A percentile compares a stretch with the other conserved stretches of the same genome.
phyloP scores from a whole-genome alignment of 805 yeast genomes.

The Candida dajiaensis region DNA sequence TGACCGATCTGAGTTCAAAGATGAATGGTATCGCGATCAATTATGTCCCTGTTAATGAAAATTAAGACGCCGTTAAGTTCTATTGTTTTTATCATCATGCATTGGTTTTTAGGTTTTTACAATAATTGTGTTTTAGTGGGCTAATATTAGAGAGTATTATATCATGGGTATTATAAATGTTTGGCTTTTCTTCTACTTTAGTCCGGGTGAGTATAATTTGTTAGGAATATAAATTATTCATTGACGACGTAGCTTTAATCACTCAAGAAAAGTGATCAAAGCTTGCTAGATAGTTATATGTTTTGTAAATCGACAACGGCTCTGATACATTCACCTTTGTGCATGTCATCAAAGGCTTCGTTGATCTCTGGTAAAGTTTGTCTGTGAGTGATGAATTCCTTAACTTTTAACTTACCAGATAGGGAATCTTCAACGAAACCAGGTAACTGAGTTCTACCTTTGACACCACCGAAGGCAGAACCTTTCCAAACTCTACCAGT shows the following conservation, averaged over 20 bases:
- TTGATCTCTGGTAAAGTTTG: conserved; percentile 74
- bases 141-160: not conserved
- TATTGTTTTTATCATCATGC: not conserved
- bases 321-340: conserved; percentile 88
- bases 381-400: conserved; percentile 92
- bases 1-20: conserved; percentile 16
- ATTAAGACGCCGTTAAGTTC: not conserved
- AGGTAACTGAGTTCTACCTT: conserved; percentile 95
- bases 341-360: conserved; percentile 91
- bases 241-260: too few relatives aligned
- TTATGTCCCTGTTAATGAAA: not conserved
- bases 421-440: conserved; percentile 82
- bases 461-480: conserved; percentile 99
- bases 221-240: too few relatives aligned
- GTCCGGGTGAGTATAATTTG: not conserved
- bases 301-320: conserved; percentile 60
- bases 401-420: conserved; percentile 78
- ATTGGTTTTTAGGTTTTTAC: not conserved
- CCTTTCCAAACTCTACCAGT: conserved; percentile 99
- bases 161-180: not conserved
- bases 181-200: not conserved
- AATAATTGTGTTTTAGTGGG: not conserved
- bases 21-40: conserved; percentile 18
- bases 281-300: conserved; percentile 6
- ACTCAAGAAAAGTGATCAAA: too few relatives aligned